These are phyloP conservation scores for Epichloe hybrida DNA, from an alignment of 2,329 filamentous ascomycete species.

Conservation along the genomic window DNA sequence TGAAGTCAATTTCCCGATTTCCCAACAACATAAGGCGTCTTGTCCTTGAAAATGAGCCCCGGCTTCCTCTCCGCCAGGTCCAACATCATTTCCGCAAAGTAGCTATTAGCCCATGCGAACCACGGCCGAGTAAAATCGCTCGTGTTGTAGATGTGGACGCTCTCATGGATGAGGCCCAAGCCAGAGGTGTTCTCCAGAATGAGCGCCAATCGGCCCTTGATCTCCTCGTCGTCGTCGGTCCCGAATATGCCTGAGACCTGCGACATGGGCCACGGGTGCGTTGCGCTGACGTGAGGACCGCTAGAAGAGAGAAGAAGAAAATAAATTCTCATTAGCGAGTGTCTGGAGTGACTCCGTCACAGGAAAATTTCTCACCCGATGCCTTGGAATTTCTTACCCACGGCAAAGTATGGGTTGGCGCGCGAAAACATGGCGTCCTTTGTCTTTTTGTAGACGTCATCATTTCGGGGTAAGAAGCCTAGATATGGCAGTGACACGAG, in stretches of 20 bases:
- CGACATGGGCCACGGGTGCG: slow-evolving; percentile 43
- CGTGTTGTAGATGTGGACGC: slow-evolving; percentile 28
- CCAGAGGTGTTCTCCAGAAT: slow-evolving; percentile 27
- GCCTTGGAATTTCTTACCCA: slow-evolving; percentile 12
- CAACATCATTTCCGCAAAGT: slow-evolving; percentile 35
- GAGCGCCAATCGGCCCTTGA: slow-evolving; percentile 21
- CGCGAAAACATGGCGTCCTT: slow-evolving; percentile 62
- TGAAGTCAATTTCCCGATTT: not conserved
- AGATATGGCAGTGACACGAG: slow-evolving; percentile 52
- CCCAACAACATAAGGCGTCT: slow-evolving; percentile 2
- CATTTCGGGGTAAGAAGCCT: slow-evolving; percentile 42
- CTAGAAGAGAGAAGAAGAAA: slow-evolving; percentile 19
- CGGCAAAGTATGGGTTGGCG: slow-evolving; percentile 61
- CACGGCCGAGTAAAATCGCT: slow-evolving; percentile 29
- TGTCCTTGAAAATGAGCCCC: slow-evolving; percentile 41
- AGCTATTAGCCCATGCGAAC: slow-evolving; percentile 31
- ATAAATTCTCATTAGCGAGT: not conserved
- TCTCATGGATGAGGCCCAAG: slow-evolving; percentile 35
- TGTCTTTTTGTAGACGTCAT: slow-evolving; percentile 64
- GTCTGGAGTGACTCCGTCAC: no score
- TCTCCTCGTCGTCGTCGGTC: slow-evolving; percentile 22
- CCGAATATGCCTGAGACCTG: slow-evolving; percentile 40
- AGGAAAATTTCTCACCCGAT: slow-evolving; percentile 12
- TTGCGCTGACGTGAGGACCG: slow-evolving; percentile 49
- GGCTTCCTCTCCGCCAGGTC: slow-evolving; percentile 75